Evolutionary conservation across 306 rosid species (phyloP).

Genomic region (Dryas drummondii): DNA sequence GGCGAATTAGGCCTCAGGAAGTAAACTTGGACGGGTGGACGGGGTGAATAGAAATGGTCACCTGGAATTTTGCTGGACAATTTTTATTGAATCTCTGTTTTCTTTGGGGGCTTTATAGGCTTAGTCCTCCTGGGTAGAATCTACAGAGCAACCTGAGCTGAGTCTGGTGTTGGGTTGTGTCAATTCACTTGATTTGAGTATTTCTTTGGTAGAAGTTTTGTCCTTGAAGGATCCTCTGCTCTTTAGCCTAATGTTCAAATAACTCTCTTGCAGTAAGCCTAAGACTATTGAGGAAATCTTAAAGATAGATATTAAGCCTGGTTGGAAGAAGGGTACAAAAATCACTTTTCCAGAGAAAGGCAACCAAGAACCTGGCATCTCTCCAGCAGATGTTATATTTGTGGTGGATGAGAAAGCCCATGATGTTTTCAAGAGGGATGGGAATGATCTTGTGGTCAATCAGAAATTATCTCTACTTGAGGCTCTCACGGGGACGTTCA

Average conservation of each 20-base stretch:
- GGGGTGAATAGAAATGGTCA: too few relatives aligned
- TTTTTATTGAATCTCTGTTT: too few relatives aligned
- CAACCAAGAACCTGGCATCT: conserved; percentile 50
- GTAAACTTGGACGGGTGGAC: too few relatives aligned
- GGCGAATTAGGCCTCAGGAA: too few relatives aligned
- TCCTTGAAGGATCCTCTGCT: not conserved
- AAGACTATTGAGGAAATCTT: conserved; percentile 55
- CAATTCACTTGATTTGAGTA: not conserved
- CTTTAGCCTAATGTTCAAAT: conserved; percentile 20
- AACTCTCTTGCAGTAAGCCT: conserved; percentile 38
- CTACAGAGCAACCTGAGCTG: not conserved
- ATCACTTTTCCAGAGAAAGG: conserved; percentile 68
- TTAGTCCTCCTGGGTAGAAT: not conserved
- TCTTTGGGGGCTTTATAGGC: too few relatives aligned
- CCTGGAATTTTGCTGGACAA: too few relatives aligned
- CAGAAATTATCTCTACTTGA: conserved; percentile 51
- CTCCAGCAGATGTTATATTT: conserved; percentile 58
- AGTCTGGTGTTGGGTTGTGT: not conserved
- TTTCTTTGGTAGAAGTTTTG: not conserved
- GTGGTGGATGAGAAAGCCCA: conserved; percentile 74
- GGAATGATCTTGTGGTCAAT: conserved; percentile 50
- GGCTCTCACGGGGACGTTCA: conserved; percentile 61
- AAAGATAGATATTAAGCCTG: conserved; percentile 62
- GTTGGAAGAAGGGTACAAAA: conserved; percentile 82
- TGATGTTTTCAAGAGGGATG: conserved; percentile 56